Conservation (phyloP, 805 yeast species). For the Millerozyma acaciae region DNA sequence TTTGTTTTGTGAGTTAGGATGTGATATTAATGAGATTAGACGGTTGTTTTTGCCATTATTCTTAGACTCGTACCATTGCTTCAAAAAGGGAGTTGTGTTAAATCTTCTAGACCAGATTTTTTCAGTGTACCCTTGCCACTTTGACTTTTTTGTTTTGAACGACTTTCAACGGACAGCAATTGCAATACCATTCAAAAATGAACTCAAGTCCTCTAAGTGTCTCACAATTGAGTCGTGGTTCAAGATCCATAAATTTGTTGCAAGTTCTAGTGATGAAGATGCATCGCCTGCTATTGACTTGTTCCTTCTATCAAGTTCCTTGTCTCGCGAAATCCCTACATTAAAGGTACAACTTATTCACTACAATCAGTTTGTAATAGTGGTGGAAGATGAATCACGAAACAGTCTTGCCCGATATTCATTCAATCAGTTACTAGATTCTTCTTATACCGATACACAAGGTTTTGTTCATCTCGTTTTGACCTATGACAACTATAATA, state of each 20-base stretch:
- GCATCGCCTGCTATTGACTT: conserved; percentile 12
- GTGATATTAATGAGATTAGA: conserved; percentile 20
- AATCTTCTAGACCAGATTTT: conserved; percentile 21
- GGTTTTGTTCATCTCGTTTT: conserved; percentile 30
- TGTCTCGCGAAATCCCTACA: conserved; percentile 13
- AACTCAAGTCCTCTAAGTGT: conserved; percentile 14
- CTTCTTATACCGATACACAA: conserved; percentile 9
- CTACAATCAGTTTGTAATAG: conserved; percentile 28
- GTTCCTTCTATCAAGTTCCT: conserved; percentile 26
- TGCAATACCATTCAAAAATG: conserved; percentile 19
- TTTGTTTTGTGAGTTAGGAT: conserved; percentile 32
- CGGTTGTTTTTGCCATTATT: conserved; percentile 18
- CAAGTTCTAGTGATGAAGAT: conserved; percentile 10
- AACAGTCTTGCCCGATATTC: conserved; percentile 25
- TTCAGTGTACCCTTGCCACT: conserved; percentile 22
- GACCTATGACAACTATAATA: conserved; percentile 33
- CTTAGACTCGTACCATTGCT: conserved; percentile 4
- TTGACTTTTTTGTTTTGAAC: conserved; percentile 26
- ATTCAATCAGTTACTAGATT: conserved; percentile 28
- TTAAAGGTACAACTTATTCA: conserved; percentile 27
- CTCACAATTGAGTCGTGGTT: conserved; percentile 42
- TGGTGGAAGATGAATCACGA: conserved; percentile 20
- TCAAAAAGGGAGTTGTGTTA: conserved; percentile 14
- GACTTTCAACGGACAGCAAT: conserved; percentile 12
- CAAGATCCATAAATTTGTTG: conserved; percentile 19